Evolutionary conservation across 176 grass and related monocot genomes (phyloP), one percentile per base, ranked within the genome.

Genomic region (Neostapfia colusana): DNA sequence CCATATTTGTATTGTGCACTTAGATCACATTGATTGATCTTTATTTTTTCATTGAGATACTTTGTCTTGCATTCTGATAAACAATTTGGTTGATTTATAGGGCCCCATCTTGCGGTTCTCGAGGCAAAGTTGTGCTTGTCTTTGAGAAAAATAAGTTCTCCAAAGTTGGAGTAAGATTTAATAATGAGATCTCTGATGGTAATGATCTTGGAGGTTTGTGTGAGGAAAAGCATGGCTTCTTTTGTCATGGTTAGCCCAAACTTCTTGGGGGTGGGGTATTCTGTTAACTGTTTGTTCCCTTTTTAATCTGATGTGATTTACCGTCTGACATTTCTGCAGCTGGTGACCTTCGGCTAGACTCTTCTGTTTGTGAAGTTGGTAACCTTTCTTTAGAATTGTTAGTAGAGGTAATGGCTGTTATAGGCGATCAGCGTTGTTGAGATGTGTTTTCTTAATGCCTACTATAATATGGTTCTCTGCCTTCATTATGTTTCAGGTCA

Each of bases 131-230:
- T 35, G 44, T 96, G 62, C 86, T 87, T 89, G 69, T 78, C 21
- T 91, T 96, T 70, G 78, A 85, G 70, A 72, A 87, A 80, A 96
- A 89, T 65, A 46, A 25, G 39, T 85, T 41, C 16, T 91, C 84
- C 8, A 96, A 96, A 85, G 37, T 91, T 85, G 92, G 92, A 64
- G 86, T 91, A 74, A 82, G 92, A 85, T 96, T 96, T 69, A 82
- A 89, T 56, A 89, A 96, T 63, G 70, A 61, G 31, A 80, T 96
- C 39, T 70, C 60, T 66, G 65, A 87, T 84, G 93, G 86, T 59
- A 88, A 89, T 75, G 87, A 89, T 84, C 93, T 96, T 80, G 86
- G 92, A 63, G 92, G 92, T 43, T 80, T 96, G 41, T 96, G 92
- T 3, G 89, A 96, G 31, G 54, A 80, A 82, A 82, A 88, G 66